Evolutionary conservation across 2,329 filamentous ascomycete genomes (phyloP).

Genomic region (Escovopsis sp.): DNA sequence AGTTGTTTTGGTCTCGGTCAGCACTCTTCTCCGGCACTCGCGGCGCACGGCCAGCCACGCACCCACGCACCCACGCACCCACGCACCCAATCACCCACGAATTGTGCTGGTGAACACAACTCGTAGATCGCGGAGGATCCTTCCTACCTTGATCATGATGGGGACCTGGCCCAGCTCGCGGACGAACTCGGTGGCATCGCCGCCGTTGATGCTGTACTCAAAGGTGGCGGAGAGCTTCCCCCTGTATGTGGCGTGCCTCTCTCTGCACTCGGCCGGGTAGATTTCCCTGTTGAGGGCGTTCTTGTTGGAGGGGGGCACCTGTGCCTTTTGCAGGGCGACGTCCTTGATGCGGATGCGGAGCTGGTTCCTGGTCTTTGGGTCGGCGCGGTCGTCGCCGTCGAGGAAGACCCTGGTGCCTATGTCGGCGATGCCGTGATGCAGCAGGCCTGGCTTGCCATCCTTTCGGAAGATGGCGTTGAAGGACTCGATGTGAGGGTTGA

Average conservation of each 20-base stretch:
- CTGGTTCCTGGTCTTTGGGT: conserved; percentile 50
- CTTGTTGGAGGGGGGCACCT: conserved; percentile 71
- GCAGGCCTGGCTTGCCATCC: conserved; percentile 41
- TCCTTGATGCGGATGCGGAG: conserved; percentile 68
- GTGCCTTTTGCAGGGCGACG: conserved; percentile 68
- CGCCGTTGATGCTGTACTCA: conserved; percentile 77
- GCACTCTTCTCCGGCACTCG: too few relatives aligned
- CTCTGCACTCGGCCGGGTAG: conserved; percentile 82
- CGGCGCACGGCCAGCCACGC: too few relatives aligned
- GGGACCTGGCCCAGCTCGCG: conserved; percentile 81
- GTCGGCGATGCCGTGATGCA: conserved; percentile 67
- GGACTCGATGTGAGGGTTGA: conserved; percentile 84
- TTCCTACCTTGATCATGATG: conserved; percentile 82
- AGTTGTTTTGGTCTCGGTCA: too few relatives aligned
- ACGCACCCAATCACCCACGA: too few relatives aligned
- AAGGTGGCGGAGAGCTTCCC: conserved; percentile 73
- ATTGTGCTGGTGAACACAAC: too few relatives aligned
- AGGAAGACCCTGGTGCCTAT: conserved; percentile 83
- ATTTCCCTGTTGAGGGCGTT: conserved; percentile 73
- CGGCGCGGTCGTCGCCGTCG: conserved; percentile 58
- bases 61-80: too few relatives aligned
- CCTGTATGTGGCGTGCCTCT: conserved; percentile 82
- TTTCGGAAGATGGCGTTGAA: conserved; percentile 81
- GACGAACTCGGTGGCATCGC: conserved; percentile 66
- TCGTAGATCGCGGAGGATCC: too few relatives aligned